Conservation (phyloP, 1,284 basidiomycete species). For the Fomitopsis betulina region DNA sequence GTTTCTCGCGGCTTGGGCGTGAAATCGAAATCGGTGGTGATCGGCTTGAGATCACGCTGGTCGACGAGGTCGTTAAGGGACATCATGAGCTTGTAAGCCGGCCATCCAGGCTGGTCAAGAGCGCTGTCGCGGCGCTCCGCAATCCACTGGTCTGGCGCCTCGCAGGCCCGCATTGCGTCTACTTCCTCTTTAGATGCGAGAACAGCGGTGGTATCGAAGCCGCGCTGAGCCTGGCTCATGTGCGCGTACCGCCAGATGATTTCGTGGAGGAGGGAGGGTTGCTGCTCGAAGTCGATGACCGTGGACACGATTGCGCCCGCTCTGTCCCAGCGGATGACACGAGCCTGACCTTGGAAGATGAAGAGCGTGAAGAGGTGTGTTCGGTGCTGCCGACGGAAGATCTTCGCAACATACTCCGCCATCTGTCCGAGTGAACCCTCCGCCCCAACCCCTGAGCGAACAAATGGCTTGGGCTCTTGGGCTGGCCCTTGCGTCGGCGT, state of each 20-base stretch:
- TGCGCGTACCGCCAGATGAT: conserved; percentile 13
- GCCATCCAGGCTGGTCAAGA: not conserved
- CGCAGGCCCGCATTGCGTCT: not conserved
- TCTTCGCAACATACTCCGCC: not conserved
- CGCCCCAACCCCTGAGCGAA: not conserved
- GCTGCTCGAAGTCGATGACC: conserved; percentile 9
- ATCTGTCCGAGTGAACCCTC: not conserved
- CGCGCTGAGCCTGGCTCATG: conserved; percentile 4
- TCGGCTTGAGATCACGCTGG: not conserved
- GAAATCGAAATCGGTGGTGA: too few species aligned
- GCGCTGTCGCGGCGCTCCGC: not conserved
- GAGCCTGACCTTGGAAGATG: conserved; percentile 9
- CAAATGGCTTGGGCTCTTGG: not conserved
- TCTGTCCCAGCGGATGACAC: conserved; percentile 16
- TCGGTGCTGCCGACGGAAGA: conserved; percentile 9
- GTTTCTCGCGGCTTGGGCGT: too few species aligned
- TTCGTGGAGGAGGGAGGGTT: conserved; percentile 4
- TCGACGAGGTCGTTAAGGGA: not conserved
- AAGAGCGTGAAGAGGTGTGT: conserved; percentile 10
- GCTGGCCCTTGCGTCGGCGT: too few species aligned
- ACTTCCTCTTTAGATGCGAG: not conserved
- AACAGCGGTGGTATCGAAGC: conserved; percentile 11
- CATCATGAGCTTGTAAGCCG: conserved; percentile 1
- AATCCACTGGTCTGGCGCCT: not conserved
- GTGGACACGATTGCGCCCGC: conserved; percentile 11